These are phyloP conservation scores for Colletotrichum theobromicola DNA, from an alignment of 2,329 filamentous ascomycete genomes.

Conservation along the genomic window DNA sequence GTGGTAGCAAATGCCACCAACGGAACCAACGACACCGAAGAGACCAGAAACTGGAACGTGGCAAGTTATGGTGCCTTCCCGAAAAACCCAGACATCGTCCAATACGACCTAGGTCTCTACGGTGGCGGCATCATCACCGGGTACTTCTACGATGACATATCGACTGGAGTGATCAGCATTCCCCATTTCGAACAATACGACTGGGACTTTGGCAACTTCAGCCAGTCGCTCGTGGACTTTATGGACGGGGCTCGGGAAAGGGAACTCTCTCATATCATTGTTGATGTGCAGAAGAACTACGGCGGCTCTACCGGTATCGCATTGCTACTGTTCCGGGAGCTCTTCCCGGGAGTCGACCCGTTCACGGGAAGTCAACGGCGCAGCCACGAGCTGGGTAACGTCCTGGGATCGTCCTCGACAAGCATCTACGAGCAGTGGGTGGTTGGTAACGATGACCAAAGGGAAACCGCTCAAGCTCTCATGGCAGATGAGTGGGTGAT, in stretches of 20 bases:
- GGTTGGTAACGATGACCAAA: background rate
- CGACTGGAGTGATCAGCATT: slow-evolving; percentile 4
- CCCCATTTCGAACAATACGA: slow-evolving; percentile 10
- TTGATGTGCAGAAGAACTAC: slow-evolving; percentile 9
- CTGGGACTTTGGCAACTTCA: background rate
- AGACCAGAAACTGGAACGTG: background rate
- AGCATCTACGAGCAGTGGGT: background rate
- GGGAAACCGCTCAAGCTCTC: background rate
- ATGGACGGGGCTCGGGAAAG: background rate
- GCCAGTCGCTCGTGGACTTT: background rate
- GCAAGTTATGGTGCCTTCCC: background rate
- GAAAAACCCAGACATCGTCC: background rate
- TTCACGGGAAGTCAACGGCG: background rate
- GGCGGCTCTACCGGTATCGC: background rate
- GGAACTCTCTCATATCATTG: background rate
- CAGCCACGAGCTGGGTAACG: background rate
- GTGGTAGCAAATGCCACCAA: background rate
- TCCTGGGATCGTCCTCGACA: background rate
- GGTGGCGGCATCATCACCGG: slow-evolving; percentile 1
- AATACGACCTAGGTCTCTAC: background rate
- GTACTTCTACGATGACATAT: slow-evolving; percentile 9
- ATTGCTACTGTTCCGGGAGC: background rate
- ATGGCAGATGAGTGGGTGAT: slow-evolving; percentile 3
- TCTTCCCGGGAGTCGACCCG: slow-evolving; percentile 1
- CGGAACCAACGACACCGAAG: background rate